Evolutionary conservation across 176 grass and related monocot genomes (phyloP), one percentile per base, ranked within the genome.

Genomic region (Panicum miliaceum): DNA sequence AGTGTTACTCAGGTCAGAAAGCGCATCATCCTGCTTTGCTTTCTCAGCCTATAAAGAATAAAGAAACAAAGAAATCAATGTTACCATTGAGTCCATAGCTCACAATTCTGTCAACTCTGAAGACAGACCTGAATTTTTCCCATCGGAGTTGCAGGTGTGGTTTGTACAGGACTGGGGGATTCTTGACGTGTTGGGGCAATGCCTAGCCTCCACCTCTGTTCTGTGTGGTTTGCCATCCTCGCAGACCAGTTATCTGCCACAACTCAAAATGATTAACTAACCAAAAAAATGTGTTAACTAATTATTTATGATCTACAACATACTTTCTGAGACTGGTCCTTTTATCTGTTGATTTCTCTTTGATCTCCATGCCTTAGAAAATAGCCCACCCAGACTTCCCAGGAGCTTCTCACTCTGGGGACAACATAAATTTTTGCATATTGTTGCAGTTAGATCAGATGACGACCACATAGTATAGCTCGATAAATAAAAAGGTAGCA

Each of bases 341-440:
- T 91, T 94, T 90, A 98, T 92, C 36, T 90, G 87, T 15, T 89
- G 85, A 85, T 80, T 90, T 89, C 89, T 98, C 87, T 92, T 98
- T 81, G 96, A 89, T 37, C 73, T 95, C 96, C 96, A 98, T 70
- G 87, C 83, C 91, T 87, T 98, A 19, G 96, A 95, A 89, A 98
- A 98, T 46, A 98, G 82, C 10, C 93, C 96, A 19, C 96, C 96
- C 79, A 98, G 89, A 86, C 93, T 98, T 73, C 90, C 88, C 82
- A 98, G 80, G 86, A 98, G 89, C 82, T 90, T 95, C 76, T 98
- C 96, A 84, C 93, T 91, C 96, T 98, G 82, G 80, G 88, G 81
- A 78, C 11, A 73, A 48, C 40, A 89, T 1, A 75, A 59, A 34
- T 80, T 74, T 84, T 58, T 15, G 3, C 45, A 84, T 23, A 64